A percentile compares a stretch with the other conserved stretches of the same genome.
phyloP scores from a whole-genome alignment of 2,329 filamentous ascomycete genomes.

The Ophiocordyceps robertsii region DNA sequence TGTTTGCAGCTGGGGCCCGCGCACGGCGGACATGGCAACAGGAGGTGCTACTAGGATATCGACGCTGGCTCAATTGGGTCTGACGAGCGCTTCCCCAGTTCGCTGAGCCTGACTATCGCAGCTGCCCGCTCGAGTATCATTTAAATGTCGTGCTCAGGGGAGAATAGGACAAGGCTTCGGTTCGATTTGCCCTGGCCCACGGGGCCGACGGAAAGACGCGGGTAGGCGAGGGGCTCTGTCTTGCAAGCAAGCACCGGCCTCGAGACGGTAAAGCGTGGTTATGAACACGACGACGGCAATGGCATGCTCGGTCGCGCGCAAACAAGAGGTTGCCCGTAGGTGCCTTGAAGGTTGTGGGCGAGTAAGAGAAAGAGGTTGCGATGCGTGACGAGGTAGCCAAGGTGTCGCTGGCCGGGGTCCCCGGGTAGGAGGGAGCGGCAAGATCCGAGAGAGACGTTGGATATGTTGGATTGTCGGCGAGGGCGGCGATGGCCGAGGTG shows the following conservation, averaged over 20 bases:
- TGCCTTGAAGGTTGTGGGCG: background rate
- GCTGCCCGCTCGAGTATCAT: slow-evolving; percentile 7
- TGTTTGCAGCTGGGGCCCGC: slow-evolving; percentile 6
- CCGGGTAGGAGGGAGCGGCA: no score
- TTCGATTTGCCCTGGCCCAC: background rate
- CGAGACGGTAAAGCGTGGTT: background rate
- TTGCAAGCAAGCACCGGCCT: background rate
- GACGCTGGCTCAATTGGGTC: slow-evolving; percentile 6
- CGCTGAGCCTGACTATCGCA: slow-evolving; percentile 6
- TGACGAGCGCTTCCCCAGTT: slow-evolving; percentile 6
- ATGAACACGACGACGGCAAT: background rate
- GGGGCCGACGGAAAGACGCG: background rate
- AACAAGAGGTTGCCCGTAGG: background rate
- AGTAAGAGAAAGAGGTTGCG: no score
- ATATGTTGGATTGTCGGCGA: no score
- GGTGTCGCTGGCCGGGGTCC: background rate
- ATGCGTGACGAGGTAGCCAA: no score
- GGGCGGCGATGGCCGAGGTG: no score
- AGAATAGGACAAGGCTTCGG: background rate
- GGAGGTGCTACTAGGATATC: slow-evolving; percentile 2
- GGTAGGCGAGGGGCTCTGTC: no score
- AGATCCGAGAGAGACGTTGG: no score
- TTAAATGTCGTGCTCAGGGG: slow-evolving; percentile 2
- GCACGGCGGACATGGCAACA: slow-evolving; percentile 17
- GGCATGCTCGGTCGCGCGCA: background rate